Evolutionary conservation across 305 asterid species (phyloP), one percentile per base, ranked within the genome.

Genomic region (Lippia alba): DNA sequence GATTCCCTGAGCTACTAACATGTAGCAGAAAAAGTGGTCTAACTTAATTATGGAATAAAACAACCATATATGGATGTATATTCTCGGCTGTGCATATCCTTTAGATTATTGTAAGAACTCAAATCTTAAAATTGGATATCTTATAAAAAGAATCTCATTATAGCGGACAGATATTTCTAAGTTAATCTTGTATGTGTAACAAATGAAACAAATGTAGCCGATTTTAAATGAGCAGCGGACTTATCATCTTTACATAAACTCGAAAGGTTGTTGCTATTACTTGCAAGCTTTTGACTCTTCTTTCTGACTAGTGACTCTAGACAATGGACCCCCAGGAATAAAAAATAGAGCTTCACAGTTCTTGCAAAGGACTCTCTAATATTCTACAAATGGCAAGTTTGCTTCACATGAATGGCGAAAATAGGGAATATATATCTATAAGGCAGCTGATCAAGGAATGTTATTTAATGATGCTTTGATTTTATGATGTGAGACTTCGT

Each of bases 401-500:
- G 46, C 57, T 60, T 66, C 60, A 39, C 56, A 40, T 70, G 59
- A 61, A 36, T 10, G 45, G 16, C 44, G 56, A 40, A 53, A 60
- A 62, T 17, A 41, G 72, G 71, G 50, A 62, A 36, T 36, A 36
- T 36, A 36, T 36, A 36, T 36, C 41, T 36, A 36, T 36, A 36
- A 36, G 66, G 30, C 63, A 61, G 54, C 63, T 30, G 51, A 40
- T 66, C 58, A 62, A 57, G 20, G 59, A 53, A 80, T 12, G 48
- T 30, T 20, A 65, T 64, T 55, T 18, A 74, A 15, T 48, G 65
- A 64, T 33, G 71, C 46, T 61, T 49, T 46, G 72, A 72, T 15
- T 36, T 74, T 46, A 68, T 64, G 72, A 68, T 54, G 57, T 41
- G 67, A 57, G 78, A 50, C 67, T 69, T 54, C 58, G 54, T 36